These are phyloP conservation scores for Rickenella mellea DNA, from an alignment of 768 basidiomycete genomes.

Conservation along the genomic window DNA sequence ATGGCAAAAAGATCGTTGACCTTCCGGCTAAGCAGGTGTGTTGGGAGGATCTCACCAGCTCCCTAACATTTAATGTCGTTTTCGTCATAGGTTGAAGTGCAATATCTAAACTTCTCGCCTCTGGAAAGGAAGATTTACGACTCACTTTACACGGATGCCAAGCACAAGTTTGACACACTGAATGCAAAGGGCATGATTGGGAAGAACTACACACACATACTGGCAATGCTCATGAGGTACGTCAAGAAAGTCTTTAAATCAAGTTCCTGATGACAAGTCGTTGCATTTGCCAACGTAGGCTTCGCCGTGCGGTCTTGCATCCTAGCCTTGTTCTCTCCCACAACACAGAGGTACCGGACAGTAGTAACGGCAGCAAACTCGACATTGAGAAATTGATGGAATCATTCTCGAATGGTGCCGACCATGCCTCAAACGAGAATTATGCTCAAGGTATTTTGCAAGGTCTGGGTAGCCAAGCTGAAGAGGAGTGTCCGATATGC, in stretches of 20 bases:
- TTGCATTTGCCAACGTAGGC: no score
- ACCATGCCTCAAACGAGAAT: slow-evolving; percentile 23
- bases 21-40: slow-evolving; percentile 76
- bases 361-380: slow-evolving; percentile 32
- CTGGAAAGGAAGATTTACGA: slow-evolving; percentile 85
- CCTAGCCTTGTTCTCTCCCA: slow-evolving; percentile 67
- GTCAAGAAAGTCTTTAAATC: slow-evolving; percentile 12
- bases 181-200: slow-evolving; percentile 70
- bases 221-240: slow-evolving; percentile 92
- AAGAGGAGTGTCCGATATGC: slow-evolving; percentile 71
- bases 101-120: slow-evolving; percentile 71
- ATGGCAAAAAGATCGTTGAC: slow-evolving; percentile 83
- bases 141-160: slow-evolving; percentile 72
- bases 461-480: slow-evolving; percentile 36
- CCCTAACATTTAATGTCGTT: slow-evolving; percentile 1
- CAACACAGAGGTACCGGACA: slow-evolving; percentile 27
- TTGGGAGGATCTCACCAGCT: slow-evolving; percentile 1
- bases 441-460: slow-evolving; percentile 62
- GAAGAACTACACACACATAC: slow-evolving; percentile 78
- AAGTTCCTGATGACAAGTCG: slow-evolving; percentile 5
- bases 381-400: slow-evolving; percentile 54
- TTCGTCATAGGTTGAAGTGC: slow-evolving; percentile 44
- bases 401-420: slow-evolving; percentile 31
- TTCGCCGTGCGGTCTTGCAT: slow-evolving; percentile 89
- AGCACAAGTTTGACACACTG: slow-evolving; percentile 70